Conservation (phyloP, 1,284 basidiomycete genomes). For the Cryptococcus wingfieldii region DNA sequence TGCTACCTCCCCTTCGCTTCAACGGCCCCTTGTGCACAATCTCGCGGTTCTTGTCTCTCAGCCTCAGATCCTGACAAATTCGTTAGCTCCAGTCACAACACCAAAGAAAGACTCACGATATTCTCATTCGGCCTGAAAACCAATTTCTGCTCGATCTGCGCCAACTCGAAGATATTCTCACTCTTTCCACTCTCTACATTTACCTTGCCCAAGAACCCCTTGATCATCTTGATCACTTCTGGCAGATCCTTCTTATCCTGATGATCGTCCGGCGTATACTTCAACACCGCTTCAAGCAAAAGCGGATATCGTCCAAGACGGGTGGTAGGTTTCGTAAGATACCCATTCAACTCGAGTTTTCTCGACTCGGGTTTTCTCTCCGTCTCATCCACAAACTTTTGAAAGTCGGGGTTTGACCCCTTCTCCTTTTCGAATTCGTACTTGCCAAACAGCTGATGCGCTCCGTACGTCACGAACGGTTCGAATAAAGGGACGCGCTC, state of each 20-base stretch:
- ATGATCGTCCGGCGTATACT: constrained; percentile 87
- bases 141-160: constrained; percentile 83
- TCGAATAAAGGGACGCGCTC: constrained; percentile 84
- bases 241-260: constrained; percentile 77
- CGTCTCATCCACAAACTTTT: constrained; percentile 88
- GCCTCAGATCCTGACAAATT: constrained; percentile 65
- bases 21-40: constrained; percentile 90
- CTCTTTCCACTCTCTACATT: constrained; percentile 88
- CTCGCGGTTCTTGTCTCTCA: constrained; percentile 83
- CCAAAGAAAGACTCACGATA: constrained; percentile 57
- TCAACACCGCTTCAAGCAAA: constrained; percentile 84
- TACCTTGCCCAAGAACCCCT: constrained; percentile 80
- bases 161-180: constrained; percentile 88
- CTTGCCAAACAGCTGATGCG: constrained; percentile 96
- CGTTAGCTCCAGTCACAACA: not conserved
- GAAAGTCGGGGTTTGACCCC: constrained; percentile 85
- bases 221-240: constrained; percentile 73
- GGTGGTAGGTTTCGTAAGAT: constrained; percentile 97
- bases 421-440: constrained; percentile 99
- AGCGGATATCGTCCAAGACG: constrained; percentile 93
- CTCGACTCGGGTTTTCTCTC: constrained; percentile 92
- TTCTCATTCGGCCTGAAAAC: constrained; percentile 79
- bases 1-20: constrained; percentile 74
- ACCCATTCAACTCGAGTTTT: constrained; percentile 96
- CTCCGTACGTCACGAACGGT: constrained; percentile 92